These are phyloP conservation scores for Aureobasidium sp. DNA, from an alignment of 2,329 filamentous ascomycete genomes.

Conservation along the genomic window DNA sequence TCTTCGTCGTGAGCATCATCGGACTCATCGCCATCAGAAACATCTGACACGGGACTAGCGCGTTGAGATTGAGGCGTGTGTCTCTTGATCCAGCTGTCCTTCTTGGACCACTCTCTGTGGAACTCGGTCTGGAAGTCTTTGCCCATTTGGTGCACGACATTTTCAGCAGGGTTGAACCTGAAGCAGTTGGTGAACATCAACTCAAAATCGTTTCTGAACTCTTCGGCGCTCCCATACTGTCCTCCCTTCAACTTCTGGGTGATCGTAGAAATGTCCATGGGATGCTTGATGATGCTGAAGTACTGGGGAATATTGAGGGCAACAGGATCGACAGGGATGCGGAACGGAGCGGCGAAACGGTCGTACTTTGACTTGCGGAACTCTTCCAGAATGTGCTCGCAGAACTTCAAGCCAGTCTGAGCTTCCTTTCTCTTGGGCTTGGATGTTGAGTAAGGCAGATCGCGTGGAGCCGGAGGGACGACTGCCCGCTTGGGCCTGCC, in stretches of 20 bases:
- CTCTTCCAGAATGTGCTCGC: constrained; percentile 72
- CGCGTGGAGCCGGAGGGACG: constrained; percentile 81
- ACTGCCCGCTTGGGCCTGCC: constrained; percentile 89
- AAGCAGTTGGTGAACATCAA: constrained; percentile 86
- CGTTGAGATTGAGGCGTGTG: constrained; percentile 62
- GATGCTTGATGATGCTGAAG: constrained; percentile 88
- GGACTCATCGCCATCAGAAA: constrained; percentile 62
- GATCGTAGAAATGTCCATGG: constrained; percentile 90
- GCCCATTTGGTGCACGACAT: constrained; percentile 66
- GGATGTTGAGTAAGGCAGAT: constrained; percentile 76
- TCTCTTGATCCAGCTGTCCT: constrained; percentile 71
- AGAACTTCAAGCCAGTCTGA: constrained; percentile 83
- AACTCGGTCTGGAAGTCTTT: constrained; percentile 69
- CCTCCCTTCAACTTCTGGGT: constrained; percentile 67
- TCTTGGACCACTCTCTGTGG: constrained; percentile 66
- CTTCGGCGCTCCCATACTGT: constrained; percentile 73
- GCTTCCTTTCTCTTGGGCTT: constrained; percentile 88
- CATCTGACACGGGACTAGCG: constrained; percentile 58
- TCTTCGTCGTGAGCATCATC: constrained; percentile 54
- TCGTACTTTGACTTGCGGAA: constrained; percentile 68
- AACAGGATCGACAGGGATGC: constrained; percentile 82
- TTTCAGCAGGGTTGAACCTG: constrained; percentile 79
- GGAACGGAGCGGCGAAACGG: constrained; percentile 64
- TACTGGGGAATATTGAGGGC: constrained; percentile 91
- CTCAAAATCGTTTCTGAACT: constrained; percentile 76